Conservation (phyloP, 768 basidiomycete genomes). For the Russula sp. region DNA sequence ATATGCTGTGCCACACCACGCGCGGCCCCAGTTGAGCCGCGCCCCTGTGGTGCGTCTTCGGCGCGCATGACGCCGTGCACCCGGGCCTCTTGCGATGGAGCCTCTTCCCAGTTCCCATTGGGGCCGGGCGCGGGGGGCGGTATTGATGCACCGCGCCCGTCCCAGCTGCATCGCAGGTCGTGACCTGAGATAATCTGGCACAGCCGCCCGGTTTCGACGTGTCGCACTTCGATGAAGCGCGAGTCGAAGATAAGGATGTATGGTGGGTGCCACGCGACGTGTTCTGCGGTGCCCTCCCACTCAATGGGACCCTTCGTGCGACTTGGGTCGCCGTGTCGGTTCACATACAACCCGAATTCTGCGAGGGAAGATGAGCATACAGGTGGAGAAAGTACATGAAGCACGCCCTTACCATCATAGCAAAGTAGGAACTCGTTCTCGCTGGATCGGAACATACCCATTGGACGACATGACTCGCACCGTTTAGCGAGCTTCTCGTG, state of each 20-base stretch:
- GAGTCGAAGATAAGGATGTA: slow-evolving; percentile 84
- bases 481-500: slow-evolving; percentile 68
- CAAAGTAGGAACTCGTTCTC: slow-evolving; percentile 88
- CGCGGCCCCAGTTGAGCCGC: slow-evolving; percentile 31
- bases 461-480: slow-evolving; percentile 72
- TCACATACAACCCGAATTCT: slow-evolving; percentile 92
- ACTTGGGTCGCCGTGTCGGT: slow-evolving; percentile 85
- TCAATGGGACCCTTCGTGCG: slow-evolving; percentile 69
- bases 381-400: neutral
- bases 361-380: slow-evolving; percentile 9
- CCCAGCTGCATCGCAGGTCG: slow-evolving; percentile 85
- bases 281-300: slow-evolving; percentile 91
- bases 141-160: slow-evolving; percentile 54
- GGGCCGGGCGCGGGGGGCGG: slow-evolving; percentile 37
- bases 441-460: slow-evolving; percentile 85
- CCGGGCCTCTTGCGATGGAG: slow-evolving; percentile 67
- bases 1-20: slow-evolving; percentile 60
- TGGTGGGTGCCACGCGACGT: slow-evolving; percentile 83
- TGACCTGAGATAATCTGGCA: slow-evolving; percentile 77
- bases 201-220: slow-evolving; percentile 72
- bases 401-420: slow-evolving; percentile 63
- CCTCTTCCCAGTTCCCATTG: slow-evolving; percentile 40
- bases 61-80: slow-evolving; percentile 85
- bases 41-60: slow-evolving; percentile 31
- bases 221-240: slow-evolving; percentile 86